A percentile compares a stretch with the other conserved stretches of the same genome.
phyloP scores from a whole-genome alignment of 371 early-diverging fungal species.

The Apophysomyces ossiformis region DNA sequence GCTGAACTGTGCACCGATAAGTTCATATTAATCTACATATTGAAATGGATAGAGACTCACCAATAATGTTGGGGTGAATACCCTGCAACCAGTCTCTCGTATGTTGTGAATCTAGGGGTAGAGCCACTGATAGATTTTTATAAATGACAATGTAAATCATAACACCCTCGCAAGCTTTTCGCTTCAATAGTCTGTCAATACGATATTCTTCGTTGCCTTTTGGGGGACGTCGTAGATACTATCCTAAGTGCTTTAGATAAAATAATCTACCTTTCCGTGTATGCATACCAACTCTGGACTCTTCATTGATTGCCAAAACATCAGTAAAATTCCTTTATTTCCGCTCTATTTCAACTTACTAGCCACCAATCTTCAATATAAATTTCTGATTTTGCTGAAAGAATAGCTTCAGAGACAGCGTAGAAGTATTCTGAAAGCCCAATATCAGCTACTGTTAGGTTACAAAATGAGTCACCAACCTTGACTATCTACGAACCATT shows the following conservation, averaged over 20 bases:
- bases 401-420: constrained; percentile 76
- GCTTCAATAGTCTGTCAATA: constrained; percentile 80
- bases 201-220: constrained; percentile 77
- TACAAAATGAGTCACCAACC: constrained; percentile 25
- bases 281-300: constrained; percentile 70
- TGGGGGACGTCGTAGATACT: constrained; percentile 81
- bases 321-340: background rate
- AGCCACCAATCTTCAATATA: constrained; percentile 94
- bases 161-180: constrained; percentile 87
- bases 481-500: constrained; percentile 83
- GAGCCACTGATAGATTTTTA: constrained; percentile 80
- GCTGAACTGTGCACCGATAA: constrained; percentile 51
- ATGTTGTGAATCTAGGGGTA: constrained; percentile 82
- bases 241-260: background rate
- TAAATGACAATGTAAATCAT: constrained; percentile 89
- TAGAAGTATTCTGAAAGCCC: constrained; percentile 71
- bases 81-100: constrained; percentile 78
- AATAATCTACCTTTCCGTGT: background rate
- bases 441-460: background rate
- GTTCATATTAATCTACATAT: constrained; percentile 12
- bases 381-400: constrained; percentile 78
- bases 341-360: constrained; percentile 22
- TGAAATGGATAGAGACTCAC: constrained; percentile 39
- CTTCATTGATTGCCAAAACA: constrained; percentile 18
- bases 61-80: constrained; percentile 79